Base-by-base conservation (phyloP, 2,329 filamentous ascomycete species). In the Colletotrichum caudatum region DNA sequence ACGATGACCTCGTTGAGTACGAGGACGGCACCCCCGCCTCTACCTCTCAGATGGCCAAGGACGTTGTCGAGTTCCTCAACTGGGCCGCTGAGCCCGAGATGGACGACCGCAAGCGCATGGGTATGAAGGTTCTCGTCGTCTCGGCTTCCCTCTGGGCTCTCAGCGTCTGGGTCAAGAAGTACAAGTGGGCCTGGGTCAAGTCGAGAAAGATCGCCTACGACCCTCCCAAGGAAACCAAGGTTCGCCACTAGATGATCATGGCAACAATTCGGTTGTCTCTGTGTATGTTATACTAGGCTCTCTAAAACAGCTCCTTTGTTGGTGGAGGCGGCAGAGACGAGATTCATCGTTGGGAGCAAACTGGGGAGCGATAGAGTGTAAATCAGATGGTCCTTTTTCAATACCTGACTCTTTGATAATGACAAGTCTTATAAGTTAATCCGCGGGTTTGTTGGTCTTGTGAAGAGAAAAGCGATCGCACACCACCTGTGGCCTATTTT, bases 21-120 rank as follows among this genome's bases (percentile, higher is more conserved):
- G 96, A 99, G 83, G 96, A 99, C 77, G 94, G 90, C 74, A 99
- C 96, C 53, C 93, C 94, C 64, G 96, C 96, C 61, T 94, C 95
- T 74, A 94, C 94, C 76, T 98, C 95, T 74, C 96, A 99, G 87
- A 99, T 99, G 96, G 96, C 96, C 84, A 99, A 99, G 92, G 96
- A 99, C 78, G 96, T 99, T 73, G 91, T 93, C 73, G 96, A 99
- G 86, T 99, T 99, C 88, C 89, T 99, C 81, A 98, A 99, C 92
- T 99, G 96, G 96, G 89, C 96, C 66, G 95, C 96, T 70, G 96
- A 99, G 88, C 96, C 96, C 60, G 96, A 99, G 89, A 97, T 98
- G 94, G 96, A 99, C 81, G 92, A 98, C 82, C 93, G 96, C 82
- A 99, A 99, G 93, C 96, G 94, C 88, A 99, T 98, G 96, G 96